Base-by-base conservation (phyloP, 768 basidiomycete genomes). In the Lanmaoa rubissima region DNA sequence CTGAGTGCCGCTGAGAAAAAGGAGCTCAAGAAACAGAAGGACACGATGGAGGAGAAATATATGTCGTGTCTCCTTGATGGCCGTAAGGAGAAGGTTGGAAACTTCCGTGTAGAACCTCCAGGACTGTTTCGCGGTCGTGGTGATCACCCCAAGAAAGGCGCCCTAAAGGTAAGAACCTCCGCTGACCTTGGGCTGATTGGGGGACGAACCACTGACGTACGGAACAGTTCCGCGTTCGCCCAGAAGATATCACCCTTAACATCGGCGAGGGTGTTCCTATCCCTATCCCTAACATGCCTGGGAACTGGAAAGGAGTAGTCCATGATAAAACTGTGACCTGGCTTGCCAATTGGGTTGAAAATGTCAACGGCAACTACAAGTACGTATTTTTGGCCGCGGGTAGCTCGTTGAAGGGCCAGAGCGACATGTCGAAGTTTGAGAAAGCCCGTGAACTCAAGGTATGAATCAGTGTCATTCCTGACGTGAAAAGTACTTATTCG, bases 331-430 rank as follows among this genome's bases (percentile, higher is more conserved):
- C 94, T 3, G 97, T 98, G 28, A 98, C 97, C 13, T 99, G 97
- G 97, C 81, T 99, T 47, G 97, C 97, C 5, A 95, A 90, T 54
- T 99, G 97, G 97, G 94, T 94, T 45, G 97, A 98, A 74, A 99
- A 99, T 68, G 86, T 98, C 74, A 98, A 98, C 67, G 84, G 86
- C 58, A 92, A 88, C 68, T 86, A 91, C 73, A 98, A 98, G 76
- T 99, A 99, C 68, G 97, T 99, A 53, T 98, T 98, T 81, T 75
- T 98, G 60, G 93, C 97, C 8, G 92, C 97, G n/a, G 94, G 93
- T 41, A 96, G 93, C 65, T 95, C 94, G 9, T 81, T 98, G 67
- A 99, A 99, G 75, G 97, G 97, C 42, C 95, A 98, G 74, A 95
- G 93, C 70, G 97, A 99, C 76, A 90, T 94, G 87, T 76, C 81